A percentile compares a stretch with the other conserved stretches of the same genome.
phyloP scores from a whole-genome alignment of 2,329 filamentous ascomycete species.

The Fusarium oligoseptatum region DNA sequence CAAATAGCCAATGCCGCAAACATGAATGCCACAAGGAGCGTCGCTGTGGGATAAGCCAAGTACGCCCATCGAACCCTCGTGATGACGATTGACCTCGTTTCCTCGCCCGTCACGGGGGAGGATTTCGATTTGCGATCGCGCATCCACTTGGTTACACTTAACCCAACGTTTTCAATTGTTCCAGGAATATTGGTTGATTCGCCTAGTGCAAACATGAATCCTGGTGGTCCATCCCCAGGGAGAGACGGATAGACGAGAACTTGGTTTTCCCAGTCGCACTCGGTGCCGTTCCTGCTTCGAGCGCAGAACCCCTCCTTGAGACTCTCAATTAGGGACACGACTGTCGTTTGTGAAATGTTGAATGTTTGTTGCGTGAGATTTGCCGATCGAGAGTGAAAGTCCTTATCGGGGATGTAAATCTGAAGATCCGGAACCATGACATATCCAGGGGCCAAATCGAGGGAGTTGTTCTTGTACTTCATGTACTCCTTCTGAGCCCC shows the following conservation, averaged over 20 bases:
- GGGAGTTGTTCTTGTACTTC: constrained; percentile 6
- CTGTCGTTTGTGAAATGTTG: constrained; percentile 15
- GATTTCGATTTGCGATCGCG: constrained; percentile 5
- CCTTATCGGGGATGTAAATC: constrained; percentile 10
- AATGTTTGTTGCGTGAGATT: not conserved
- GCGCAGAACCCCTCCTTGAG: constrained; percentile 8
- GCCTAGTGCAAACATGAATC: constrained; percentile 6
- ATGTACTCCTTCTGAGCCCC: not conserved
- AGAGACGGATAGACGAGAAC: constrained; percentile 6
- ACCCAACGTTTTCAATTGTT: constrained; percentile 5
- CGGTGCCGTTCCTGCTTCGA: fast-evolving
- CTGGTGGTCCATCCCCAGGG: fast-evolving
- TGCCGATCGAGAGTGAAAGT: not conserved
- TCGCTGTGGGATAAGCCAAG: not conserved
- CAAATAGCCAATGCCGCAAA: constrained; percentile 1
- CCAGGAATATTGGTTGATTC: not conserved
- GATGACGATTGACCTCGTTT: not conserved
- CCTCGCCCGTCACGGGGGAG: not conserved
- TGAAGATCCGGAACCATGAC: constrained; percentile 7
- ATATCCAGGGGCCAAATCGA: not conserved
- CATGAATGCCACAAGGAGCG: not conserved
- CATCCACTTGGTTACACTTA: constrained; percentile 30
- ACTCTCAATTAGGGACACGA: not conserved
- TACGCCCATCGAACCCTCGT: constrained; percentile 11
- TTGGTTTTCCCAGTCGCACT: not conserved